Base-by-base conservation (phyloP, 371 early-diverging fungal species). In the Mucor mucedo region DNA sequence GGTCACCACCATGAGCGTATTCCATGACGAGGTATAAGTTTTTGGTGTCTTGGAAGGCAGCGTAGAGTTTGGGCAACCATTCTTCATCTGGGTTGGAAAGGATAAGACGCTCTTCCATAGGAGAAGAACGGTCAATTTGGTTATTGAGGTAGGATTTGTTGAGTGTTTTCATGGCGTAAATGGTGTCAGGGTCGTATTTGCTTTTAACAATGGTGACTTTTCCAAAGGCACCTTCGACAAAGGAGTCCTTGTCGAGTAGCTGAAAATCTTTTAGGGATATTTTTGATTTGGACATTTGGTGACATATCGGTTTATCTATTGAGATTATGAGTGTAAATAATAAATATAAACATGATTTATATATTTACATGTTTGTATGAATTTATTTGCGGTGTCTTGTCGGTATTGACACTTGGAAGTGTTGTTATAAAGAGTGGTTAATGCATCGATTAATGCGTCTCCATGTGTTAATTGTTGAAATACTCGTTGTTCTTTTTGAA, bases 1-100 rank as follows among this genome's bases (percentile, higher is more conserved):
- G 73, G 77, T 97, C 96, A 30, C 98, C 97, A 27, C 97, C 99
- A 4, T 96, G 92, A 16, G 95, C 83, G 73, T 94, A 98, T 76
- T 98, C 98, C 98, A 98, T 98, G 35, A 98, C 92, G 16, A 98
- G 76, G 73, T 98, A 98, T 38, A 98, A 78, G 62, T 93, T 87
- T 44, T 86, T 79, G 28, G 84, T 72, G 56, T 97, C 98, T 75
- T 98, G 98, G 73, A 98, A 98, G 6, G 97, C 92, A 52, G 91
- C 93, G 73, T 93, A 90, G 41, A 98, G 85, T 49, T 52, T 65
- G 4, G 85, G 90, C 39, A 97, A 87, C 95, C 95, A 97, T 28
- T 91, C 91, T 41, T 84, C 66, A n/a, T 82, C 75, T 29, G 83
- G 81, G 68, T 90, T 80, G 9, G 93, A 90, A 47, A 97, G 73